A percentile compares a stretch with the other conserved stretches of the same genome.
Conservation (phyloP, 208 protist species). For the Trypanosoma rangeli region DNA sequence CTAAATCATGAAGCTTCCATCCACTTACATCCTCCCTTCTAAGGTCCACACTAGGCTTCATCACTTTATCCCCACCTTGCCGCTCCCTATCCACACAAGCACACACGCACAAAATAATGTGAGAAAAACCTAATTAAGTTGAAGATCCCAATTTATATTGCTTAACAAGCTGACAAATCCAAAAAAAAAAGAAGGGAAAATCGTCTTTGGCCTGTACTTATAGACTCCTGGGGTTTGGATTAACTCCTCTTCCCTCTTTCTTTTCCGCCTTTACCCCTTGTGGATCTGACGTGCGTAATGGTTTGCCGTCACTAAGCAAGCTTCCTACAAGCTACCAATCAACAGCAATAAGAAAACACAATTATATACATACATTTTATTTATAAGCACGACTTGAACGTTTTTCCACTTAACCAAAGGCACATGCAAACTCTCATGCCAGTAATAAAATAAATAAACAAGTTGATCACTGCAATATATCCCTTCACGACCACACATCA, state of each 20-base stretch:
- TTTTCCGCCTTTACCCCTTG: no score
- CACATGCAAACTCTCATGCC: neutral
- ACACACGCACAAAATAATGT: no score
- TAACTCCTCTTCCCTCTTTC: no score
- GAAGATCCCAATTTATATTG: no score
- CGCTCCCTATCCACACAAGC: neutral
- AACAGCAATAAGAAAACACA: neutral
- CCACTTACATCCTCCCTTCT: conserved; percentile 60
- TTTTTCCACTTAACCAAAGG: neutral
- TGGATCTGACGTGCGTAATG: no score
- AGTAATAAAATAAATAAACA: conserved; percentile 15
- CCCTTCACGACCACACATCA: neutral
- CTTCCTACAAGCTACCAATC: no score
- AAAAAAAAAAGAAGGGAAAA: no score
- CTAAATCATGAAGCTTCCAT: conserved; percentile 90
- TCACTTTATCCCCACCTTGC: neutral
- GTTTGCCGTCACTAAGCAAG: no score
- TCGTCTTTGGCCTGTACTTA: no score
- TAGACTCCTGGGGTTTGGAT: no score
- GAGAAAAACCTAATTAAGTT: no score
- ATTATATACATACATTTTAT: conserved; percentile 20
- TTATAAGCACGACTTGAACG: conserved; percentile 6
- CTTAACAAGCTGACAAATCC: no score
- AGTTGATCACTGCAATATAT: neutral
- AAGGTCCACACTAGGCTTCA: conserved; percentile 13